Percentiles rank a stretch among this genome's conserved stretches.
Evolutionary conservation across 306 rosid species (phyloP).

Genomic region (Echinosophora koreensis): DNA sequence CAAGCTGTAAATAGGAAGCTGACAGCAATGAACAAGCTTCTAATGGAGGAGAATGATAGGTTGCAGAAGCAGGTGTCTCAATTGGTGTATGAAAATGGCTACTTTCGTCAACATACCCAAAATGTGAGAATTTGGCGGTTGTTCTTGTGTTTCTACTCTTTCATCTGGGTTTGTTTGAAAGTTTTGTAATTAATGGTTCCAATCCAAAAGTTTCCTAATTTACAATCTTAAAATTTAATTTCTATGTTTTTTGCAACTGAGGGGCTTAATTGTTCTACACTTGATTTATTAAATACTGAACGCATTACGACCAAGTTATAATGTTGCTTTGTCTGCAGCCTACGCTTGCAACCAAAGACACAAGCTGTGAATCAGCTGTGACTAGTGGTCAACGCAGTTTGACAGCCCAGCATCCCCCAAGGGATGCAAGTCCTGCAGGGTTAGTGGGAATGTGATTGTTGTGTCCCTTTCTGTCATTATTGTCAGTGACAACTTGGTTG

Average conservation of each 20-base stretch:
- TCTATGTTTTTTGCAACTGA: not conserved
- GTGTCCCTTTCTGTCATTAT: slow-evolving; percentile 61
- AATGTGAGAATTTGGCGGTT: slow-evolving; percentile 55
- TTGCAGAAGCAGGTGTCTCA: slow-evolving; percentile 99
- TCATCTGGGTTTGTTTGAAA: not conserved
- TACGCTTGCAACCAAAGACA: slow-evolving; percentile 87
- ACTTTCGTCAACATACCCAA: slow-evolving; percentile 92
- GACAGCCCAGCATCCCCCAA: slow-evolving; percentile 95
- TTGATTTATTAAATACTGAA: not conserved
- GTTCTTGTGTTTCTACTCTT: not conserved
- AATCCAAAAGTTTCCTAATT: not conserved
- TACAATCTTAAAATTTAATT: not conserved
- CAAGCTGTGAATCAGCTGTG: slow-evolving; percentile 96
- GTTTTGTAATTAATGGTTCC: not conserved
- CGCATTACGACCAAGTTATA: slow-evolving; percentile 32
- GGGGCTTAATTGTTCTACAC: not conserved
- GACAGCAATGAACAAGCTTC: slow-evolving; percentile 95
- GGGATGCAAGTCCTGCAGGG: slow-evolving; percentile 99
- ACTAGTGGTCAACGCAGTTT: slow-evolving; percentile 92
- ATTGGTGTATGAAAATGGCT: slow-evolving; percentile 93
- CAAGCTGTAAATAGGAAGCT: slow-evolving; percentile 95
- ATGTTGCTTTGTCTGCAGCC: slow-evolving; percentile 58
- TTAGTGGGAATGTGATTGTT: slow-evolving; percentile 75
- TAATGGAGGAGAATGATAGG: slow-evolving; percentile 99
- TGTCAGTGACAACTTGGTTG: slow-evolving; percentile 50